phyloP scores from a whole-genome alignment of 1,284 basidiomycete genomes.

The Leccinum huronense region DNA sequence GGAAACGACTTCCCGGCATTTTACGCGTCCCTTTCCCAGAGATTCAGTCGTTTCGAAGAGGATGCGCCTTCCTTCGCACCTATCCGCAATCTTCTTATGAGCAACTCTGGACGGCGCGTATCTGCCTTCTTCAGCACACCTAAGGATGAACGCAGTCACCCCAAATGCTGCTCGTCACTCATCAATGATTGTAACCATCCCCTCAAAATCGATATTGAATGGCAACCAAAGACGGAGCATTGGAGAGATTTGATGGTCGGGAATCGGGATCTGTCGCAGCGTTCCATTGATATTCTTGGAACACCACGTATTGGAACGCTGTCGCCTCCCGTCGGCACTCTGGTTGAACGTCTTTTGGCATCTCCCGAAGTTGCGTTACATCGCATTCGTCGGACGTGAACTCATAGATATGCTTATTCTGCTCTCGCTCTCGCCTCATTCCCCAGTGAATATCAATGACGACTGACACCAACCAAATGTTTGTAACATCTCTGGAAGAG shows the following conservation, averaged over 20 bases:
- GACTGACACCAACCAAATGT: not conserved
- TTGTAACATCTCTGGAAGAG: not conserved
- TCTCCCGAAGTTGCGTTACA: not conserved
- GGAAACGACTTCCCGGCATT: not conserved
- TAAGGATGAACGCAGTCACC: not conserved
- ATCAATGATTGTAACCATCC: not conserved
- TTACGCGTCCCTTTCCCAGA: not conserved
- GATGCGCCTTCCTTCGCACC: not conserved
- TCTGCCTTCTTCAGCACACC: not conserved
- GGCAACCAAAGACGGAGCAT: not conserved
- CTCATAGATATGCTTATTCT: not conserved
- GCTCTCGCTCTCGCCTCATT: not conserved
- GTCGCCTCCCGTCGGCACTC: not conserved
- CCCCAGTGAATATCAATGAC: not conserved
- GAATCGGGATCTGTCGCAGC: slow-evolving; percentile 8
- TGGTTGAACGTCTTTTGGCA: slow-evolving; percentile 1
- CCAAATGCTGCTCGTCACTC: not conserved
- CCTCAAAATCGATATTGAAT: not conserved
- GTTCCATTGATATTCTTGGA: not conserved
- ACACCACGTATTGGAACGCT: not conserved
- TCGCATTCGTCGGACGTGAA: not conserved
- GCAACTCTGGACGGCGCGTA: no score
- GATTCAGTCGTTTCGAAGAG: not conserved
- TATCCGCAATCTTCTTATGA: slow-evolving; percentile 3
- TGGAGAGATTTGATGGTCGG: slow-evolving; percentile 1